Base-by-base conservation (phyloP, 2,329 filamentous ascomycete genomes). In the Chalara sp. region DNA sequence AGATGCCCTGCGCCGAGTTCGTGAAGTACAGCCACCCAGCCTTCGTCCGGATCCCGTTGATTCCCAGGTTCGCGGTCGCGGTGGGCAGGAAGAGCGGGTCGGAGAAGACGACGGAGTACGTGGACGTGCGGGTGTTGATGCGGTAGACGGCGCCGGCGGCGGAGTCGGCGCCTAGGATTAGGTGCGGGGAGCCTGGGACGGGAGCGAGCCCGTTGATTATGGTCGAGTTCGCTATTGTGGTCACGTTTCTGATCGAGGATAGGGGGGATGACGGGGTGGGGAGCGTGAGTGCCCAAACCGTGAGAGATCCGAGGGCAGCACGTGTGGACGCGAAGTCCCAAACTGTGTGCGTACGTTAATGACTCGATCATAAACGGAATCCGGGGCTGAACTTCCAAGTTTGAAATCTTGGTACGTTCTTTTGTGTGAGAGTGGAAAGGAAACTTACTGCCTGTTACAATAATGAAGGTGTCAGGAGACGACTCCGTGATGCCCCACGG, bases 31-130 rank as follows among this genome's bases (percentile, higher is more conserved):
- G 52, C 21, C 56, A 56, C 3, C 33, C 32, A 6, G 50, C 51
- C 10, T 47, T 46, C 6, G 60, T 44, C 12, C 53, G 51, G 12
- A 66, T 8, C 5, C 59, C 63, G 43, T 65, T 63, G 45, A 64
- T 58, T 4, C 63, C 62, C 5, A 62, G 50, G 35, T 10, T 37
- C 35, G 8, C 35, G n/a, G 35, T n/a, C 2, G 35, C 8, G 8
- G n/a, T 37, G 8, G n/a, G 8, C n/a, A 37, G 8, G 35, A 37
- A n/a, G 8, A 37, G n/a, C 4, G 35, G 35, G 35, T 37, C 35
- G 8, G 35, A 10, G 35, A 37, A 37, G n/a, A n/a, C 35, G 35
- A 37, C n/a, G n/a, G 8, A 8, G n/a, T 37, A n/a, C 8, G 35
- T n/a, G n/a, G 8, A 8, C 8, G 35, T 37, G 8, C n/a, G 8